Conservation (phyloP, 2,329 filamentous ascomycete species). For the Magnaporthiopsis rhizophila region DNA sequence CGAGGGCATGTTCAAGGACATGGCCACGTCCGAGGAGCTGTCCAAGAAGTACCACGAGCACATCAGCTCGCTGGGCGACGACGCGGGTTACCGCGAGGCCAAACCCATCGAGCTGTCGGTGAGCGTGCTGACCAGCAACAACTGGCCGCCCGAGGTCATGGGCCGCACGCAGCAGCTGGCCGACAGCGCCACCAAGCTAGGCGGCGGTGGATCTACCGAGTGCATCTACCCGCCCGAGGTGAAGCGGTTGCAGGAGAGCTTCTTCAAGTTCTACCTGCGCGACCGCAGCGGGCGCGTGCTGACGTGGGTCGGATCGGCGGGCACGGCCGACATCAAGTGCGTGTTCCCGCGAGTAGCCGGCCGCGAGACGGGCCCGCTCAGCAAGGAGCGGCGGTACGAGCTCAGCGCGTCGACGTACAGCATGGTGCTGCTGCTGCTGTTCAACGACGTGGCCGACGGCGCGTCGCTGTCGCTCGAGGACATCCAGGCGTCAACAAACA, state of each 20-base stretch:
- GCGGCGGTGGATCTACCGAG: slow-evolving; percentile 20
- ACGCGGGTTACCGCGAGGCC: slow-evolving; percentile 16
- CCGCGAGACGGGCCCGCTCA: slow-evolving; percentile 54
- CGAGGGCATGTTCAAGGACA: slow-evolving; percentile 97
- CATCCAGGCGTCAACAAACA: slow-evolving; percentile 74
- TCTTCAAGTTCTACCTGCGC: slow-evolving; percentile 79
- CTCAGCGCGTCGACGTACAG: slow-evolving; percentile 87
- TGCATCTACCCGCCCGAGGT: slow-evolving; percentile 73
- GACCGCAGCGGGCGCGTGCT: slow-evolving; percentile 84
- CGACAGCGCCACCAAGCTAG: slow-evolving; percentile 23
- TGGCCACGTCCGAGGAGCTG: slow-evolving; percentile 79
- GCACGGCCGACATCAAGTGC: slow-evolving; percentile 80
- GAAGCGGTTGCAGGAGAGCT: slow-evolving; percentile 69
- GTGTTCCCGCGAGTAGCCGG: slow-evolving; percentile 64
- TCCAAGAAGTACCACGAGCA: slow-evolving; percentile 69
- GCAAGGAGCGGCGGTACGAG: slow-evolving; percentile 70
- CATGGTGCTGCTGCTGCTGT: slow-evolving; percentile 83
- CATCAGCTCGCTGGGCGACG: slow-evolving; percentile 43
- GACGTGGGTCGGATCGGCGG: slow-evolving; percentile 66
- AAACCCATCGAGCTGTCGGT: slow-evolving; percentile 72
- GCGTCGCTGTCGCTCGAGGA: slow-evolving; percentile 58
- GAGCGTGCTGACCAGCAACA: slow-evolving; percentile 83
- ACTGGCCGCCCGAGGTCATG: slow-evolving; percentile 91
- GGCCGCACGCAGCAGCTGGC: slow-evolving; percentile 47
- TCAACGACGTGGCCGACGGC: slow-evolving; percentile 63